These are phyloP conservation scores for Podaxis pistillaris DNA, from an alignment of 768 basidiomycete species.

Conservation along the genomic window DNA sequence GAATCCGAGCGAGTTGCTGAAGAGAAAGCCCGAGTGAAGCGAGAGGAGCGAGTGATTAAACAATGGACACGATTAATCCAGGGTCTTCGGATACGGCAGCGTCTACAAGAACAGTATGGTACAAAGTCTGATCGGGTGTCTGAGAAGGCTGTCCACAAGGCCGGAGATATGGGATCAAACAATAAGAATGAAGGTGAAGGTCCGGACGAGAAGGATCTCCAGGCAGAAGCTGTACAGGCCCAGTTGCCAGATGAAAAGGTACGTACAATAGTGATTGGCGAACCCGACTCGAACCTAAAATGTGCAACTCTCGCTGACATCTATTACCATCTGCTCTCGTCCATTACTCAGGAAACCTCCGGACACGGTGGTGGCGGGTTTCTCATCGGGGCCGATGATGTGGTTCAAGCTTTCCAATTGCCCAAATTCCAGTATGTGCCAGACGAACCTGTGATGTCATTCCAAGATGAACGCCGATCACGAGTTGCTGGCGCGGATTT, in stretches of 20 bases:
- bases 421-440: slow-evolving; percentile 53
- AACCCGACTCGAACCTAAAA: background rate
- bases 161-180: slow-evolving; percentile 11
- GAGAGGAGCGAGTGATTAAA: slow-evolving; percentile 78
- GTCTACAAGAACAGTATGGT: slow-evolving; percentile 79
- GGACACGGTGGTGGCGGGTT: slow-evolving; percentile 56
- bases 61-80: slow-evolving; percentile 87
- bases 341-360: slow-evolving; percentile 17
- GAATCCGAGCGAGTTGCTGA: slow-evolving; percentile 76
- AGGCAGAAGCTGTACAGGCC: background rate
- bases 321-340: background rate
- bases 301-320: background rate
- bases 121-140: slow-evolving; percentile 4
- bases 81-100: slow-evolving; percentile 82
- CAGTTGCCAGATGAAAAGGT: background rate
- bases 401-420: slow-evolving; percentile 70
- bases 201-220: slow-evolving; percentile 12
- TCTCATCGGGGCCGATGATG: slow-evolving; percentile 65
- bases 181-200: slow-evolving; percentile 17
- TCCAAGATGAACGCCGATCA: background rate
- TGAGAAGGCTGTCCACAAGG: slow-evolving; percentile 1
- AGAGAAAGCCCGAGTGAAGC: slow-evolving; percentile 73
- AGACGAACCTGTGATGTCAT: slow-evolving; percentile 17
- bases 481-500: background rate
- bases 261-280: background rate